Evolutionary conservation across 352 stramenopile species (phyloP).

Genomic region (Globisporangium viniferum): DNA sequence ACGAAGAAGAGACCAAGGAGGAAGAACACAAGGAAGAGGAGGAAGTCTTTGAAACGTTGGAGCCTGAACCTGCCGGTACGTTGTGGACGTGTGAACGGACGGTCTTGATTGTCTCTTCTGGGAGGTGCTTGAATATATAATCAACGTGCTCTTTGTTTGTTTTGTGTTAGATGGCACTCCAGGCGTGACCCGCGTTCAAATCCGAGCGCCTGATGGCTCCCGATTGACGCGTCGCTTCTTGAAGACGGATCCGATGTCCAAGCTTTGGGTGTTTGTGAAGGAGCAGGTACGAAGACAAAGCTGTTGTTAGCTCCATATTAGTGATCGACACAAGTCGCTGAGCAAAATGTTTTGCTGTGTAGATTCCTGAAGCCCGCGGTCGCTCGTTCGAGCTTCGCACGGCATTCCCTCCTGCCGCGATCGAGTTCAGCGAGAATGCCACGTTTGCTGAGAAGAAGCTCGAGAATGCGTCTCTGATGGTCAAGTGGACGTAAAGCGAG

Average conservation of each 20-base stretch:
- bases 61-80: conserved; percentile 56
- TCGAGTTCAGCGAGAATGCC: conserved; percentile 49
- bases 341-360: background rate
- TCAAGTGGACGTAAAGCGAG: conserved; percentile 52
- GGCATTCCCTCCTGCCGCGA: conserved; percentile 48
- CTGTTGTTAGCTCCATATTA: conserved; percentile 11
- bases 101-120: background rate
- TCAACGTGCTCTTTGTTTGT: background rate
- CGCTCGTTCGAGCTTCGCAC: conserved; percentile 76
- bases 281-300: conserved; percentile 33
- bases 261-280: conserved; percentile 70
- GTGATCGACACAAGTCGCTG: background rate
- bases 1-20: conserved; percentile 27
- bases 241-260: conserved; percentile 60
- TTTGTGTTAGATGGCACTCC: conserved; percentile 35
- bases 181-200: conserved; percentile 63
- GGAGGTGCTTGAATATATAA: background rate
- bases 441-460: conserved; percentile 66
- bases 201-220: conserved; percentile 61
- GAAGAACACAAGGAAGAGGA: conserved; percentile 37
- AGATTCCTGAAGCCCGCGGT: conserved; percentile 62
- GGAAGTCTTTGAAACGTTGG: conserved; percentile 39
- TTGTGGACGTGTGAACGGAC: background rate
- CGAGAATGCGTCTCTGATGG: conserved; percentile 72
- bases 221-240: conserved; percentile 71